Conservation (phyloP, 768 basidiomycete species). For the Kondoa malvinella region DNA sequence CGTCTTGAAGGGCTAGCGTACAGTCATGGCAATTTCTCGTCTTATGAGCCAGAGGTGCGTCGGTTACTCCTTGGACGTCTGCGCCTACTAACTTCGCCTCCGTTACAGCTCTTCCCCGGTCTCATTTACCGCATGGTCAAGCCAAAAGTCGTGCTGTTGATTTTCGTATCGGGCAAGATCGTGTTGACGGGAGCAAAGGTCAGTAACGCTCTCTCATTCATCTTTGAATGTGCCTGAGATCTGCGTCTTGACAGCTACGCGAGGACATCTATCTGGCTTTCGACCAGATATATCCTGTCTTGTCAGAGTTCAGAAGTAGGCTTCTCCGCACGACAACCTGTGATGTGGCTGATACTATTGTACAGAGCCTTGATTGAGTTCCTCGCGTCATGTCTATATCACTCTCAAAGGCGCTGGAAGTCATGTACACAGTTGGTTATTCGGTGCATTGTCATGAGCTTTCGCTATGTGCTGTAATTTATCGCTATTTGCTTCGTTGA, state of each 20-base stretch:
- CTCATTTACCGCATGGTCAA: conserved; percentile 99
- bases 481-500: too few species aligned
- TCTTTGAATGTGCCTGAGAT: neutral
- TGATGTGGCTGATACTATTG: too few species aligned
- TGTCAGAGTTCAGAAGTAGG: conserved; percentile 68
- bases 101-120: conserved; percentile 80
- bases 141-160: conserved; percentile 93
- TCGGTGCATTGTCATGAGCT: too few species aligned
- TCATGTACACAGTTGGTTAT: too few species aligned
- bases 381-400: neutral
- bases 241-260: conserved; percentile 47
- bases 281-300: conserved; percentile 97
- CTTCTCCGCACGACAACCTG: neutral
- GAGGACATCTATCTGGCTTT: conserved; percentile 99
- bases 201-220: conserved; percentile 26
- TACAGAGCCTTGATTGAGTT: too few species aligned
- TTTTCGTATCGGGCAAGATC: conserved; percentile 98
- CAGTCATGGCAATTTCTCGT: conserved; percentile 92
- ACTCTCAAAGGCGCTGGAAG: too few species aligned
- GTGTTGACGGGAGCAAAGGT: conserved; percentile 98
- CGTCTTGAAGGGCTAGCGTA: conserved; percentile 92
- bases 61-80: neutral
- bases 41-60: conserved; percentile 89
- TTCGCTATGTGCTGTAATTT: too few species aligned
- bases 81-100: neutral